phyloP scores from a whole-genome alignment of 305 asterid genomes.

The Stenogyne calaminthoides region DNA sequence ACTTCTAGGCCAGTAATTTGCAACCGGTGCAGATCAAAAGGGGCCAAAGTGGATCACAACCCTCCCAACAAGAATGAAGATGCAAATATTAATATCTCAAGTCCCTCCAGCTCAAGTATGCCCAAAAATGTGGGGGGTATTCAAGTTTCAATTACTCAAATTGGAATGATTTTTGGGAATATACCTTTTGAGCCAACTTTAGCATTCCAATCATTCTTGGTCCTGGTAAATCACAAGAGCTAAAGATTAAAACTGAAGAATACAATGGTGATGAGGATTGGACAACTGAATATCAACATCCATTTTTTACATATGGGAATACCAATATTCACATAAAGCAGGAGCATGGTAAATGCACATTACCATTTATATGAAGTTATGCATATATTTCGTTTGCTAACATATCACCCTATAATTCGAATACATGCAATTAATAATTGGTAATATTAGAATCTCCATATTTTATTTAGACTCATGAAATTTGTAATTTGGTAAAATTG shows the following conservation, averaged over 20 bases:
- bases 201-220: constrained; percentile 1
- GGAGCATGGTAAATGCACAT: constrained; percentile 26
- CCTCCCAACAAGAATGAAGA: background rate
- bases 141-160: constrained; percentile 5
- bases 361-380: no score
- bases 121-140: constrained; percentile 5
- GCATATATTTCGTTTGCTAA: no score
- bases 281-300: background rate
- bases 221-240: background rate
- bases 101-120: constrained; percentile 12
- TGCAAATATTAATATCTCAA: background rate
- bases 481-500: background rate
- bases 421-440: background rate
- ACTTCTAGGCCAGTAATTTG: constrained; percentile 32
- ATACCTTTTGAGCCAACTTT: constrained; percentile 27
- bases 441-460: background rate
- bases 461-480: background rate
- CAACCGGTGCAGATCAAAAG: constrained; percentile 41
- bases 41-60: background rate
- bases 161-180: constrained; percentile 32
- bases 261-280: background rate
- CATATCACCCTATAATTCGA: background rate
- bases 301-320: constrained; percentile 3
- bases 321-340: constrained; percentile 24
- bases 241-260: constrained; percentile 16